These are phyloP conservation scores for Spiromastix sp. DNA, from an alignment of 2,329 filamentous ascomycete genomes.

Conservation along the genomic window DNA sequence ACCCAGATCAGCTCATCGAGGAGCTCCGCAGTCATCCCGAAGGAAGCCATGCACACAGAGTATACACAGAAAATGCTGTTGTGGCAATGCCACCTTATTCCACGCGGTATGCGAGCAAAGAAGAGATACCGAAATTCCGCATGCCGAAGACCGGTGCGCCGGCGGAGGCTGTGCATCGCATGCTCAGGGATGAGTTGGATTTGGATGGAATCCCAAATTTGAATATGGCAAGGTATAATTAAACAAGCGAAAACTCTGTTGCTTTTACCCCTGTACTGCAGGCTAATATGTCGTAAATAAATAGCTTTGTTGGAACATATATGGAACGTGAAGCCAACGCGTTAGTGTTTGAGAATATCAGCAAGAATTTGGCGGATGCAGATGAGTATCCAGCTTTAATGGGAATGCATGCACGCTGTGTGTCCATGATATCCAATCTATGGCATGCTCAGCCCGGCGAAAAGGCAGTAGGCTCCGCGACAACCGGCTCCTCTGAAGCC, in stretches of 20 bases:
- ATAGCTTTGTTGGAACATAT: conserved; percentile 62
- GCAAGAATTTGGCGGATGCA: conserved; percentile 63
- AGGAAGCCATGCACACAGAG: conserved; percentile 15
- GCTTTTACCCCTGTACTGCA: too few species aligned
- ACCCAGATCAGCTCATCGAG: conserved; percentile 19
- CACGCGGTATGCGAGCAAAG: conserved; percentile 21
- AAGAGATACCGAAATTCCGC: conserved; percentile 24
- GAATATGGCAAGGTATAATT: conserved; percentile 49
- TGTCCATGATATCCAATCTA: conserved; percentile 57
- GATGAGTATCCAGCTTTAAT: conserved; percentile 54
- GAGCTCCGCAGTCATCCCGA: conserved; percentile 15
- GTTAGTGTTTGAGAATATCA: conserved; percentile 57
- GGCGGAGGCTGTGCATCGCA: conserved; percentile 54
- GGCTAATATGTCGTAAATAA: too few species aligned
- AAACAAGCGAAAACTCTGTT: too few species aligned
- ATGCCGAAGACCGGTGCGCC: conserved; percentile 22
- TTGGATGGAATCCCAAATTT: conserved; percentile 57
- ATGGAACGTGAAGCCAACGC: conserved; percentile 57
- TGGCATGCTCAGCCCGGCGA: conserved; percentile 54
- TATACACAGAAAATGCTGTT: conserved; percentile 18
- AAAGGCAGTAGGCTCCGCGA: conserved; percentile 57
- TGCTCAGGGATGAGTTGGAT: conserved; percentile 54
- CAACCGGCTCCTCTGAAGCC: conserved; percentile 61
- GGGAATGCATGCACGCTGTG: conserved; percentile 55
- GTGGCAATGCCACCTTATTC: conserved; percentile 22